phyloP scores from a whole-genome alignment of 306 rosid genomes.

The Fragaria iinumae region DNA sequence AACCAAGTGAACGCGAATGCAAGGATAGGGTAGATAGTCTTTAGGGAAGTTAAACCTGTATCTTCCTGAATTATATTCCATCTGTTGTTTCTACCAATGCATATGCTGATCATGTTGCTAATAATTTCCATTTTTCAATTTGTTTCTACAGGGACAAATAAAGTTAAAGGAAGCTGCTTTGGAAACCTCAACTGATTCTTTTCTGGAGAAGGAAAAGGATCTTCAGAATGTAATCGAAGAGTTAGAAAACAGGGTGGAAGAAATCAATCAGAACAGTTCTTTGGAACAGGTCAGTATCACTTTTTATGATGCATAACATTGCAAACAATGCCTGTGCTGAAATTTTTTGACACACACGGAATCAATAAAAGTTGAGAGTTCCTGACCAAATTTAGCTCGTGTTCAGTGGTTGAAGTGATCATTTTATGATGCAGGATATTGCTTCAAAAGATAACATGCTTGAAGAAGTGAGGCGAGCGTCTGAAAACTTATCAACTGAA shows the following conservation, averaged over 20 bases:
- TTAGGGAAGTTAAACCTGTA: not conserved
- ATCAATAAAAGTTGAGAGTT: not conserved
- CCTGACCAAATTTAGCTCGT: not conserved
- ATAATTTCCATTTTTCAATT: not conserved
- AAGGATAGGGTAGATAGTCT: slow-evolving; percentile 5
- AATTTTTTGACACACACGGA: not conserved
- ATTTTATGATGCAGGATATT: slow-evolving; percentile 38
- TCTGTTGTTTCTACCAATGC: not conserved
- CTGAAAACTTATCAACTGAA: slow-evolving; percentile 40
- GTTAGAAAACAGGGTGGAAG: slow-evolving; percentile 61
- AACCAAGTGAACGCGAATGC: slow-evolving; percentile 17
- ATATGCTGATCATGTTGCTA: not conserved
- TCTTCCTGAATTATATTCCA: not conserved
- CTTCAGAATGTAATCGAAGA: slow-evolving; percentile 67
- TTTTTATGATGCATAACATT: not conserved
- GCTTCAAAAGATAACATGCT: slow-evolving; percentile 23
- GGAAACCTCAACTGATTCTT: slow-evolving; percentile 56
- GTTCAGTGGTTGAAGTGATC: not conserved
- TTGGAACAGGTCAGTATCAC: slow-evolving; percentile 50
- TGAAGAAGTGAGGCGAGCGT: slow-evolving; percentile 26
- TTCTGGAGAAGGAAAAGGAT: slow-evolving; percentile 67
- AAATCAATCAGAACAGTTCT: slow-evolving; percentile 46
- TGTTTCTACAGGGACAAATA: slow-evolving; percentile 54
- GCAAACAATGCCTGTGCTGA: not conserved
- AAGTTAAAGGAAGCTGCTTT: slow-evolving; percentile 62